Evolutionary conservation across 441 rosid genomes (phyloP).

Genomic region (Croton laevigatus): DNA sequence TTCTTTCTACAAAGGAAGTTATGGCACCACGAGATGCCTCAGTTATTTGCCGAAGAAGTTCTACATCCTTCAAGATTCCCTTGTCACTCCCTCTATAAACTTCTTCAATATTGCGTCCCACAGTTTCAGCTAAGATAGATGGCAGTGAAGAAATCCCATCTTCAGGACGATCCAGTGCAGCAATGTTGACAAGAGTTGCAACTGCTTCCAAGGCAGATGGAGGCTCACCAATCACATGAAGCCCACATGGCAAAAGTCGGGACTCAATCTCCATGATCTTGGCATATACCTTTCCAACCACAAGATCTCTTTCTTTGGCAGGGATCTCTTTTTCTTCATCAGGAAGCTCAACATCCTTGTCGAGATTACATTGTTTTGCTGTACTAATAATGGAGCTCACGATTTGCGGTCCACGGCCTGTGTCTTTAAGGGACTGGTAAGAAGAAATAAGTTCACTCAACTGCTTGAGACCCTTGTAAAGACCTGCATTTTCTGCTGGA

Average conservation of each 20-base stretch:
- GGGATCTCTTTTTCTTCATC: constrained; percentile 75
- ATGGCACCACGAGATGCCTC: constrained; percentile 94
- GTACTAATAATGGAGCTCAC: constrained; percentile 95
- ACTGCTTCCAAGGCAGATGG: constrained; percentile 98
- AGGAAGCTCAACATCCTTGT: constrained; percentile 93
- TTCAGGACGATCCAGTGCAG: constrained; percentile 88
- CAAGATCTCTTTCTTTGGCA: constrained; percentile 73
- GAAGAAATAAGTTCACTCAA: constrained; percentile 93
- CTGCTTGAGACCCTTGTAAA: constrained; percentile 99
- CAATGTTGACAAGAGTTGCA: constrained; percentile 98
- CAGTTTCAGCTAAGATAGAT: constrained; percentile 72
- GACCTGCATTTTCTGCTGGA: constrained; percentile 99
- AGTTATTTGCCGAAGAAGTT: constrained; percentile 92
- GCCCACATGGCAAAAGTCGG: constrained; percentile 94
- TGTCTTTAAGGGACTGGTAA: constrained; percentile 92
- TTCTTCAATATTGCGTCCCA: constrained; percentile 86
- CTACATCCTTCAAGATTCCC: constrained; percentile 91
- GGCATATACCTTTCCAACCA: constrained; percentile 93
- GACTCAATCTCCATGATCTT: constrained; percentile 99
- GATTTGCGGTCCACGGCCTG: constrained; percentile 90
- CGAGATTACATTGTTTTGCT: constrained; percentile 95
- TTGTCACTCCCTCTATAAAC: constrained; percentile 81
- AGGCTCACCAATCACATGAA: constrained; percentile 96
- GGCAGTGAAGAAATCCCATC: constrained; percentile 78
- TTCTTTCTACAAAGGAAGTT: constrained; percentile 67